Evolutionary conservation across 2,329 filamentous ascomycete species (phyloP), one percentile per base, ranked within the genome.

Genomic region (Cladorrhinum sp.): DNA sequence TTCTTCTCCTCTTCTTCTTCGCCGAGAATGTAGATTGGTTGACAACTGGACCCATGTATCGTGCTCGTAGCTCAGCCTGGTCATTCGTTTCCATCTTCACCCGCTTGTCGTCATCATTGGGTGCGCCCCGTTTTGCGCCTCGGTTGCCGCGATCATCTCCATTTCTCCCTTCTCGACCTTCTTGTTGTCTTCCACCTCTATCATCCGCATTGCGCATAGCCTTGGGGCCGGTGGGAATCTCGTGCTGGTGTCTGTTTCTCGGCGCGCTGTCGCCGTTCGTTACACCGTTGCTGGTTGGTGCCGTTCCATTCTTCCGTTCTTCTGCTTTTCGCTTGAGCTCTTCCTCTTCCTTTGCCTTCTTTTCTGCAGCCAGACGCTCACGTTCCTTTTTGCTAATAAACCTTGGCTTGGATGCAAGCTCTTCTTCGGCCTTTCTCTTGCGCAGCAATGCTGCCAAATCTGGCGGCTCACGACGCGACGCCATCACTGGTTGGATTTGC

Each of bases 1-100:
- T 96, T 63, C 93, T 84, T 78, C 91, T 90, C 59, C 93, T 85
- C 80, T 98, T 98, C 83, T 98, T 99, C 78, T 95, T 91, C 1
- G 93, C 93, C 0, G 92, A 96, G 71, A 98, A 97, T 38, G 85
- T 96, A 59, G 81, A 83, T 65, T 88, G 85, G 66, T 95, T 96
- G 56, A 90, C 86, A 65, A 96, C 91, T 1, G 91, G 89, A 2
- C 95, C 95, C 83, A 98, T 93, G 71, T 99, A 99, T 63, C 92
- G 83, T 67, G 91, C 86, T 62, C 90, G 84, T 63, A 95, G 78
- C 25, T 87, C 85, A 9, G 88, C 87, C 71, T 96, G 91, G 9
- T 89, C 85, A 52, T 86, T 85, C 63, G 87, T 86, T 12, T 77
- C 75, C 18, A 78, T 77, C 51, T 68, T 55, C 72, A 73, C 65